Percentiles rank a stretch among this genome's conserved stretches.
Conservation (phyloP, 129 eudicot species). For the Ambrosia artemisiifolia region DNA sequence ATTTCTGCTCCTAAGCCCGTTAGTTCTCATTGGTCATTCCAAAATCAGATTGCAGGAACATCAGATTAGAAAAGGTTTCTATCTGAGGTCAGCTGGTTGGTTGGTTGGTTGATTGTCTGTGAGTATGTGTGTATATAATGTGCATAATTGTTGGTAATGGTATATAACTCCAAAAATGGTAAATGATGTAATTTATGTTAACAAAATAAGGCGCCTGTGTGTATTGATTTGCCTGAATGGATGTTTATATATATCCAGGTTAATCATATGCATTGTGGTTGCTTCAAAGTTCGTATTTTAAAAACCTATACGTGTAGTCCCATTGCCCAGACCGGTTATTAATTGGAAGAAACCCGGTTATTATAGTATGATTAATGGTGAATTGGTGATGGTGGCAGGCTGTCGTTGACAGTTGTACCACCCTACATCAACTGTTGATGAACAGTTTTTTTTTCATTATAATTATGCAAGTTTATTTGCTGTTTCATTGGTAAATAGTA, state of each 20-base stretch:
- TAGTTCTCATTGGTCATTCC: slow-evolving; percentile 56
- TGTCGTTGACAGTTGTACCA: no score
- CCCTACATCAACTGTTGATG: no score
- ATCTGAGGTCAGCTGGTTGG: not conserved
- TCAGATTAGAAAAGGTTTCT: slow-evolving; percentile 17
- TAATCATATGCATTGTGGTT: slow-evolving; percentile 5
- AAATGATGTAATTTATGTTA: slow-evolving; percentile 9
- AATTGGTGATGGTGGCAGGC: no score
- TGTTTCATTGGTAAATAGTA: no score
- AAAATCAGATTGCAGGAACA: slow-evolving; percentile 23
- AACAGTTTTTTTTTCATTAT: no score
- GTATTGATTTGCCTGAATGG: slow-evolving; percentile 19
- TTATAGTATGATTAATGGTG: not conserved
- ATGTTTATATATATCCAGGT: slow-evolving; percentile 19
- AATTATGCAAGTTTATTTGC: no score
- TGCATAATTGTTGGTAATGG: slow-evolving; percentile 19
- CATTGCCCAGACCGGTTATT: not conserved
- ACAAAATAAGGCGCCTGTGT: slow-evolving; percentile 14
- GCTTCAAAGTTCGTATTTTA: not conserved
- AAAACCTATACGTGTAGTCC: slow-evolving; percentile 16
- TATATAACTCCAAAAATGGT: slow-evolving; percentile 16
- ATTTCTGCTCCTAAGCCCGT: slow-evolving; percentile 60
- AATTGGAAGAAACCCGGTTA: not conserved
- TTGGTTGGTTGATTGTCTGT: not conserved
- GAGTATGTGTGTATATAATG: slow-evolving; percentile 4